Evolutionary conservation across 306 rosid species (phyloP), one percentile per base, ranked within the genome.

Genomic region (Oemleria cerasiformis): DNA sequence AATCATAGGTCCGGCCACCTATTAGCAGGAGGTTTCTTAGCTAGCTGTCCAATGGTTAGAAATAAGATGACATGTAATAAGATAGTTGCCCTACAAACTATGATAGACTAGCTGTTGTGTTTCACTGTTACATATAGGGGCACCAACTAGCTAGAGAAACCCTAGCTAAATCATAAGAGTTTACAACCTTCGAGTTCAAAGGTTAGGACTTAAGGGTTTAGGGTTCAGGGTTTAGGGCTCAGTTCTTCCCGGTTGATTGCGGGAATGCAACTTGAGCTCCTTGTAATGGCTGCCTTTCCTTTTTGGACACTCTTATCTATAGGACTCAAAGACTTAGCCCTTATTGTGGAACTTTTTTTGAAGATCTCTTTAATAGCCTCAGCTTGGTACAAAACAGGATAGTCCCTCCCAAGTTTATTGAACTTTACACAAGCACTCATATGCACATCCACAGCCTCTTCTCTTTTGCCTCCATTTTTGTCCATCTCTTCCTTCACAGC

Each of bases 401-500:
- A 69, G 0, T 68, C 51, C 75, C 88, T 81, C 7, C 70, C 88
- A n/a, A 89, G 51, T 62, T 63, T 71, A 44, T 79, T 87, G 83
- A 89, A 89, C 86, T 72, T 81, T 3, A 75, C 80, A 40, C 96
- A 89, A 47, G 63, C 84, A 8, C 34, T 76, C 77, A 85, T 77
- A 49, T 89, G 96, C 55, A 77, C 80, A 30, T 71, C 51, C 74
- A 86, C 17, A 41, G 83, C 92, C 76, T 75, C 84, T 43, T 86
- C 86, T 75, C 73, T 54, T 45, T 67, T 73, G 49, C 79, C 77
- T 7, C 85, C 88, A 4, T 78, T 87, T 78, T 85, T 83, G 73
- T 73, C 75, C 86, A 75, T 87, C 84, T 78, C 88, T 42, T 78
- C 90, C 4, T 69, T 74, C 78, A 85, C 90, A 0, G 96, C 96